Evolutionary conservation across 805 yeast genomes (phyloP).

Genomic region (Candida maris): DNA sequence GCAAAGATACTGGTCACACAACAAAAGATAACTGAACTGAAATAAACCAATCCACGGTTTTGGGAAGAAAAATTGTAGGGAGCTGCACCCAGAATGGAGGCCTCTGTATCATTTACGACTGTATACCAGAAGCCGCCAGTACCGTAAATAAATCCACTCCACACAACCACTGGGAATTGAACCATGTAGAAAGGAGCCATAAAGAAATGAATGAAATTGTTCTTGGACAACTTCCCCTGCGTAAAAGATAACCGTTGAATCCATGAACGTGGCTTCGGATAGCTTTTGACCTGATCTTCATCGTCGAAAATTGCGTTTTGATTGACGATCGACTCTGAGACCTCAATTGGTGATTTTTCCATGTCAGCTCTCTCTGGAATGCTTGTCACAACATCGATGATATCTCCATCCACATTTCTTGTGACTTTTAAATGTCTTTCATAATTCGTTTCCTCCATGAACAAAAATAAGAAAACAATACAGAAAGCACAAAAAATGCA

Average conservation of each 20-base stretch:
- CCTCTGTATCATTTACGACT: slow-evolving; percentile 37
- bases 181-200: slow-evolving; percentile 33
- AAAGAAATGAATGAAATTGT: slow-evolving; percentile 34
- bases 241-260: no score
- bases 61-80: slow-evolving; percentile 39
- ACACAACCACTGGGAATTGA: slow-evolving; percentile 39
- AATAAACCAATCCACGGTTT: no score
- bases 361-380: no score
- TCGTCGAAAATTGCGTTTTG: no score
- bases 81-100: slow-evolving; percentile 30
- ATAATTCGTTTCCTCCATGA: slow-evolving; percentile 56
- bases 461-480: slow-evolving; percentile 37
- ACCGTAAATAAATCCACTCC: slow-evolving; percentile 43
- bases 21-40: slow-evolving; percentile 33
- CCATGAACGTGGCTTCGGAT: no score
- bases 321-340: no score
- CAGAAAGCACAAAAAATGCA: slow-evolving; percentile 44
- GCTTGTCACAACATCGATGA: slow-evolving; percentile 24
- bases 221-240: no score
- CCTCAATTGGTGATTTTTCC: no score
- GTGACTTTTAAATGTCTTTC: slow-evolving; percentile 29
- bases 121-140: slow-evolving; percentile 44
- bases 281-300: no score
- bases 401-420: slow-evolving; percentile 22
- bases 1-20: slow-evolving; percentile 26